A percentile compares a stretch with the other conserved stretches of the same genome.
Evolutionary conservation across 306 rosid species (phyloP).

Genomic region (Comarum palustre): DNA sequence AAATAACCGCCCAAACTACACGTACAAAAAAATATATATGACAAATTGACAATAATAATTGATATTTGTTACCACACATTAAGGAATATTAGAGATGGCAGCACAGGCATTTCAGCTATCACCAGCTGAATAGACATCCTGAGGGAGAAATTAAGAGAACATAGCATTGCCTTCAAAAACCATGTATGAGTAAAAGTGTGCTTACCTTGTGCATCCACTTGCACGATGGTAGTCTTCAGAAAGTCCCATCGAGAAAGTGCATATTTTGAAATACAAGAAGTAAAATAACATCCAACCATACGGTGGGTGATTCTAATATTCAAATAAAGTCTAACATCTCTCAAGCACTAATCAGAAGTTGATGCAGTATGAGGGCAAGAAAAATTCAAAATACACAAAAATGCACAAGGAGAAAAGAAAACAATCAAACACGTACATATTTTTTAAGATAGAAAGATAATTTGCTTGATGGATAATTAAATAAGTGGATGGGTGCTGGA

Average conservation of each 20-base stretch:
- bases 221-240: slow-evolving; percentile 63
- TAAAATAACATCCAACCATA: slow-evolving; percentile 49
- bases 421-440: background rate
- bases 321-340: slow-evolving; percentile 32
- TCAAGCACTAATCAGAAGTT: slow-evolving; percentile 30
- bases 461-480: background rate
- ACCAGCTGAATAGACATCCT: slow-evolving; percentile 92
- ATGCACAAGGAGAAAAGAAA: background rate
- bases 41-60: slow-evolving; percentile 36
- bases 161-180: slow-evolving; percentile 55
- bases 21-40: slow-evolving; percentile 24
- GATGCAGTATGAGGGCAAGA: slow-evolving; percentile 39
- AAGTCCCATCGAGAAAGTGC: slow-evolving; percentile 70
- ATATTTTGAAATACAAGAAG: slow-evolving; percentile 40
- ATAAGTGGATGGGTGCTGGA: background rate
- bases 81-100: slow-evolving; percentile 84
- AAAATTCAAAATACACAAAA: background rate
- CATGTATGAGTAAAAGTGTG: slow-evolving; percentile 41
- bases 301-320: slow-evolving; percentile 29
- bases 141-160: slow-evolving; percentile 63
- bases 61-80: slow-evolving; percentile 77
- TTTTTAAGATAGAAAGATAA: background rate
- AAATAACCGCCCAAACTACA: slow-evolving; percentile 32
- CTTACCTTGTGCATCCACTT: slow-evolving; percentile 79
- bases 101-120: slow-evolving; percentile 77